Evolutionary conservation across 2,329 filamentous ascomycete species (phyloP), one percentile per base, ranked within the genome.

Genomic region (Calonectria hawksworthii): DNA sequence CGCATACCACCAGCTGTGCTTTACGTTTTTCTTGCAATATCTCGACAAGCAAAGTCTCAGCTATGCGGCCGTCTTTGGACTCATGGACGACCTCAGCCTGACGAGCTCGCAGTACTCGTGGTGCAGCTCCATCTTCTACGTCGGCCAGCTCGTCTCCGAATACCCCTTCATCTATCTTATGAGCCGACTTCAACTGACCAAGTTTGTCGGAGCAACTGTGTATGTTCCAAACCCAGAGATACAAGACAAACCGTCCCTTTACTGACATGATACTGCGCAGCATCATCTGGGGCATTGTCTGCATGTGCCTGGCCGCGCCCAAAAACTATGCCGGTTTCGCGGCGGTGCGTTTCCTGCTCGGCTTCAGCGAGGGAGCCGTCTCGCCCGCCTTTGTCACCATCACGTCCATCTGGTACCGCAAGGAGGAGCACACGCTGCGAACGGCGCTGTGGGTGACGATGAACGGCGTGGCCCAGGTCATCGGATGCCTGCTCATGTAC

Each of bases 111-210:
- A 90, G 68, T 90, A 89, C 75, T 89, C 87, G 1, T 90, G 89
- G 89, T 85, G 83, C 36, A 85, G 82, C 13, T 86, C 84, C 10
- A 86, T 88, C 74, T 88, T 88, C 80, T 88, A 87, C 77, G 76
- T 89, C 70, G 84, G 85, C 9, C 86, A 88, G 75, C 82, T 88
- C 11, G 85, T 88, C 3, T 85, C 88, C 0, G 88, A 89, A 74
- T 89, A 86, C 71, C 88, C 88, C 1, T 88, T 87, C 72, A 88
- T 88, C 64, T 90, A 89, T 76, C 80, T 90, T 14, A 90, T 90
- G 88, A 87, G 84, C 41, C 83, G 85, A 6, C 82, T 90, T 5
- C 87, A 85, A 11, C 78, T 90, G n/a, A 86, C 87, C 44, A 88
- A 87, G 71, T 89, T 89, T 72, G 88, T 90, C 6, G 88, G 88